Evolutionary conservation across 2,329 filamentous ascomycete species (phyloP).

Genomic region (Aquanectria penicillioides): DNA sequence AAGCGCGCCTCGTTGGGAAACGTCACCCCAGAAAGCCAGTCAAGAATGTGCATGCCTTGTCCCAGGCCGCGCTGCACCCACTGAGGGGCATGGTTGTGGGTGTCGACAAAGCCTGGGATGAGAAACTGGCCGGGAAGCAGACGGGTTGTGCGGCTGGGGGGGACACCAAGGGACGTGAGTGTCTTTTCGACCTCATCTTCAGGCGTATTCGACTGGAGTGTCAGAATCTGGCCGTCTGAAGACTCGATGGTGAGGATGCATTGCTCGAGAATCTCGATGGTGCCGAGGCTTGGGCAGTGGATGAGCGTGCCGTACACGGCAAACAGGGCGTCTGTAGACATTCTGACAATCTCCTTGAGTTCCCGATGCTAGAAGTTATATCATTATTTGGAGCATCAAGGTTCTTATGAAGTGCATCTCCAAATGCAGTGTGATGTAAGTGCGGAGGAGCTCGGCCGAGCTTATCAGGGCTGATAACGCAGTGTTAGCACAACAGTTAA

Average conservation of each 20-base stretch:
- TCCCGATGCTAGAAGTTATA: background rate
- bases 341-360: background rate
- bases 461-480: slow-evolving; percentile 17
- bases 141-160: background rate
- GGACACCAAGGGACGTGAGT: slow-evolving; percentile 23
- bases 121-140: slow-evolving; percentile 60
- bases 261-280: slow-evolving; percentile 51
- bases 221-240: slow-evolving; percentile 36
- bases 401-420: too few relatives aligned
- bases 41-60: slow-evolving; percentile 63
- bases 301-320: slow-evolving; percentile 55
- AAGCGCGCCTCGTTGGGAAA: slow-evolving; percentile 73
- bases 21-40: slow-evolving; percentile 71
- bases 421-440: background rate
- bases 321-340: slow-evolving; percentile 6
- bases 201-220: slow-evolving; percentile 31
- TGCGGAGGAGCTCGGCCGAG: slow-evolving; percentile 13
- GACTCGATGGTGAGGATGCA: slow-evolving; percentile 46
- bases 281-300: slow-evolving; percentile 48
- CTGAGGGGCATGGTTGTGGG: slow-evolving; percentile 74
- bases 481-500: too few relatives aligned
- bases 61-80: slow-evolving; percentile 60
- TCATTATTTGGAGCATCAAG: too few relatives aligned
- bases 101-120: slow-evolving; percentile 71
- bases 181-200: slow-evolving; percentile 22